phyloP scores from a whole-genome alignment of 192 early-diverging fungal species.

The Podochytrium sp. region DNA sequence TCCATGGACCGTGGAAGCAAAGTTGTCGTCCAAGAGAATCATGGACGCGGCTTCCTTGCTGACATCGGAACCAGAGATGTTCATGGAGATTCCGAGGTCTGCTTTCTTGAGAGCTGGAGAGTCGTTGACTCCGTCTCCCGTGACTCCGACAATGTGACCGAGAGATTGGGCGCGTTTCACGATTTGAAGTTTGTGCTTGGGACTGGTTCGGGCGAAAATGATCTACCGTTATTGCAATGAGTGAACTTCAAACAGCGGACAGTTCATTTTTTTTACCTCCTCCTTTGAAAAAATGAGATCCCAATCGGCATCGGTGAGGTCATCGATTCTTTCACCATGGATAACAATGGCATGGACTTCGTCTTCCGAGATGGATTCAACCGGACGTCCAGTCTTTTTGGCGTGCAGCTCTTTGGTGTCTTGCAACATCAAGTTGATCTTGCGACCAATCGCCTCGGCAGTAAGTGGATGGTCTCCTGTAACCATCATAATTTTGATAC shows the following conservation, averaged over 20 bases:
- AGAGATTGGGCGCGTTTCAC: slow-evolving; percentile 87
- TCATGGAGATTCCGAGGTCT: slow-evolving; percentile 98
- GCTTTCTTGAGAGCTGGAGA: slow-evolving; percentile 96
- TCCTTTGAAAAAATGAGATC: slow-evolving; percentile 90
- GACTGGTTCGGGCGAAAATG: slow-evolving; percentile 95
- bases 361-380: slow-evolving; percentile 69
- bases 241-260: background rate
- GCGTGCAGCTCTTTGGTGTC: slow-evolving; percentile 86
- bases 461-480: slow-evolving; percentile 97
- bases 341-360: slow-evolving; percentile 91
- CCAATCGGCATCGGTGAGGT: slow-evolving; percentile 84
- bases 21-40: slow-evolving; percentile 98
- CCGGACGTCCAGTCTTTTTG: slow-evolving; percentile 59
- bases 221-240: slow-evolving; percentile 49
- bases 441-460: slow-evolving; percentile 91
- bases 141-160: slow-evolving; percentile 98
- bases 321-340: slow-evolving; percentile 87
- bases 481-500: slow-evolving; percentile 99
- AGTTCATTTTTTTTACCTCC: slow-evolving; percentile 45
- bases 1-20: slow-evolving; percentile 90
- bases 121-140: slow-evolving; percentile 97
- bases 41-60: slow-evolving; percentile 74
- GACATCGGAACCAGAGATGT: slow-evolving; percentile 91
- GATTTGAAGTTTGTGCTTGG: slow-evolving; percentile 96
- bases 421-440: slow-evolving; percentile 91